Base-by-base conservation (phyloP, 768 basidiomycete genomes). In the Tulasnella sp. region DNA sequence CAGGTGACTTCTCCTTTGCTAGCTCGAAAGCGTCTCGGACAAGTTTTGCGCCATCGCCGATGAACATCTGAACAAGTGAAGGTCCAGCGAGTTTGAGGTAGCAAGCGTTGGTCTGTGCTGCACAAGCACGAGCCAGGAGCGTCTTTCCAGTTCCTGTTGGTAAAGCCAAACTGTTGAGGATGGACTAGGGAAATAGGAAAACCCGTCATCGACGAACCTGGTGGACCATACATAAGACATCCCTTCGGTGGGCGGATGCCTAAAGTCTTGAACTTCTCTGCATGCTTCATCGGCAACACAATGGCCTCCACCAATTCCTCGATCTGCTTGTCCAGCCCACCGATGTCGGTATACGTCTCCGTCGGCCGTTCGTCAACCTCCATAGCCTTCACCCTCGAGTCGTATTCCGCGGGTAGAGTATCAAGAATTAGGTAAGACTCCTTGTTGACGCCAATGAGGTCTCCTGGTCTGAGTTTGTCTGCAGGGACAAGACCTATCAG, bases 21-120 rank as follows among this genome's bases (percentile, higher is more conserved):
- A 99, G 89, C 71, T 97, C 96, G 84, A 99, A 99, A 3, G 97
- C 97, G 83, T 99, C 98, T 71, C 98, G 94, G 31, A 99, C 98
- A 75, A 99, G 91, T 85, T 98, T 99, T 77, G 98, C 98, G 83
- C 98, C 98, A 85, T 99, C 98, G 86, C 98, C 98, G 82, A 99
- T 99, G 86, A 97, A 99, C 98, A 99, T 99, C 86, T 99, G 98
- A 18, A 99, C 98, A 76, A 99, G 90, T 75, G 97, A 97, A 36
- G 98, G 97, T 27, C 96, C 98, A 46, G 98, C 98, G 38, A 99
- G 91, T 86, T 99, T 99, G 82, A 99, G 90, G 85, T 97, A 99
- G 85, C 97, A 99, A 10, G 98, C 98, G 82, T 97, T 94, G 71
- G 98, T 98, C 83, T 97, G 96, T 1, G 97, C 97, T 5, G 98